Conservation (phyloP, 306 rosid species). For the Malus sieversii region DNA sequence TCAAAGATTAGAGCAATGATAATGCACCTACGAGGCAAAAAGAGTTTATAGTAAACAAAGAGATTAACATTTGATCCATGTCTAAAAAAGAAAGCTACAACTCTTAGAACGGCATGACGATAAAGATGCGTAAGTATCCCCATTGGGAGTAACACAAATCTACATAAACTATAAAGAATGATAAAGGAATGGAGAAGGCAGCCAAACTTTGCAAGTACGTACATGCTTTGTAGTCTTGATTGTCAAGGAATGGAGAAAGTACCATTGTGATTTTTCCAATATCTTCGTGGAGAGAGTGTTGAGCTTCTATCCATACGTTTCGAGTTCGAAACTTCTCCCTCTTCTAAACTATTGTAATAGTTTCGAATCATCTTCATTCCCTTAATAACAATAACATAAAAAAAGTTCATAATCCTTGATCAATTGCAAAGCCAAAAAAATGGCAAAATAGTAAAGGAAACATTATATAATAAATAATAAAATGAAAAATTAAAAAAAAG, state of each 20-base stretch:
- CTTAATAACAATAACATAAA: too few relatives aligned
- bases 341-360: too few relatives aligned
- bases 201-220: background rate
- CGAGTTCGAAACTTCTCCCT: too few relatives aligned
- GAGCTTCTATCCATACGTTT: too few relatives aligned
- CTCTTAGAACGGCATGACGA: background rate
- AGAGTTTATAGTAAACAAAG: background rate
- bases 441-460: too few relatives aligned
- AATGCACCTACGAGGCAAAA: background rate
- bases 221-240: background rate
- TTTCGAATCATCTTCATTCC: too few relatives aligned
- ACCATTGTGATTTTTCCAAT: background rate
- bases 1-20: slow-evolving; percentile 5
- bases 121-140: background rate
- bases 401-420: background rate
- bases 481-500: too few relatives aligned
- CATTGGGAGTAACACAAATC: background rate
- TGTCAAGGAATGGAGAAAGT: background rate
- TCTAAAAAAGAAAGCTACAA: background rate
- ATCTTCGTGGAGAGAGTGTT: too few relatives aligned
- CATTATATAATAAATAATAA: too few relatives aligned
- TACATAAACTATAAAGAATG: background rate
- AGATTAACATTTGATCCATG: background rate
- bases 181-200: background rate
- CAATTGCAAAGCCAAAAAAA: background rate